Conservation (phyloP, 2,329 filamentous ascomycete species). For the Myriosclerotinia scirpicola region DNA sequence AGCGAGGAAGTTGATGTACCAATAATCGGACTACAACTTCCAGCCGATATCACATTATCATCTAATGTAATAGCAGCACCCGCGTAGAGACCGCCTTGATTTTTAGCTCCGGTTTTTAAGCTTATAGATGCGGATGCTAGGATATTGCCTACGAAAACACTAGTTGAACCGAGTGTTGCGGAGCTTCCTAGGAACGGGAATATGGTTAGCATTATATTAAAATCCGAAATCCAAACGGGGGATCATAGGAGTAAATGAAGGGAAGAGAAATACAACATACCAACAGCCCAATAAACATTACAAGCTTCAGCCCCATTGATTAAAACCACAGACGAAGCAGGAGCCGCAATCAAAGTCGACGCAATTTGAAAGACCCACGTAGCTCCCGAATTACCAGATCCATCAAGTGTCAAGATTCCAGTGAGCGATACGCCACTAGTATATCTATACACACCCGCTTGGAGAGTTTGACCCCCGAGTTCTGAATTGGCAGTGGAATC, state of each 20-base stretch:
- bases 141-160: slow-evolving; percentile 24
- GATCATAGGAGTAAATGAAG: too few species aligned
- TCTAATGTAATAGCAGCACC: slow-evolving; percentile 21
- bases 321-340: slow-evolving; percentile 15
- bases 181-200: slow-evolving; percentile 17
- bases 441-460: slow-evolving; percentile 27
- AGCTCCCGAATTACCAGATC: slow-evolving; percentile 16
- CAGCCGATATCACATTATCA: slow-evolving; percentile 11
- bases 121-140: slow-evolving; percentile 22
- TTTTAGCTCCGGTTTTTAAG: background rate
- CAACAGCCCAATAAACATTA: slow-evolving; percentile 28
- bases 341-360: slow-evolving; percentile 18
- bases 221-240: background rate
- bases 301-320: slow-evolving; percentile 23
- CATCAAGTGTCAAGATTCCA: slow-evolving; percentile 26
- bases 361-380: slow-evolving; percentile 27
- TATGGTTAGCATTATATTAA: background rate
- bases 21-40: background rate
- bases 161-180: slow-evolving; percentile 21
- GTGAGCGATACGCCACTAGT: slow-evolving; percentile 14
- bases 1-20: background rate
- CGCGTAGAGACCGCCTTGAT: slow-evolving; percentile 21
- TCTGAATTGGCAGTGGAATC: slow-evolving; percentile 20
- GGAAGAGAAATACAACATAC: slow-evolving; percentile 3
- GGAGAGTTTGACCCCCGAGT: slow-evolving; percentile 27